Conservation (phyloP, 1,139 yeast genomes). For the Lodderomyces pseudojiufengensis region DNA sequence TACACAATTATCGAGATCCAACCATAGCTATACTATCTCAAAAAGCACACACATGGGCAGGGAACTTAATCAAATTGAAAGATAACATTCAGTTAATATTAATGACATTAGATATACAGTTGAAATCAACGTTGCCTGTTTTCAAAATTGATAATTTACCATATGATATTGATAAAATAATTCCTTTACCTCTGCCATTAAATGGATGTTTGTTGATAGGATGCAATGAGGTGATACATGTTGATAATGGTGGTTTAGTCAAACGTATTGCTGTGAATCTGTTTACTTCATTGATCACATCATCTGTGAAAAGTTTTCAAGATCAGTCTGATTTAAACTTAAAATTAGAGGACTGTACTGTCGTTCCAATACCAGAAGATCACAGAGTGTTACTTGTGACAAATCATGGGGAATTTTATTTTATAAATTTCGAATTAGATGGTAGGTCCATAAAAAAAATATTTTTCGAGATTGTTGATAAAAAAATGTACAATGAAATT, state of each 20-base stretch:
- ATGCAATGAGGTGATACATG: slow-evolving; percentile 71
- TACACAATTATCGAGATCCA: slow-evolving; percentile 73
- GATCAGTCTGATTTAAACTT: slow-evolving; percentile 56
- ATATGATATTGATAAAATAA: slow-evolving; percentile 62
- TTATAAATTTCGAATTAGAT: slow-evolving; percentile 50
- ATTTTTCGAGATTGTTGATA: slow-evolving; percentile 27
- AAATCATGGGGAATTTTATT: slow-evolving; percentile 48
- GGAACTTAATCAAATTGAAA: slow-evolving; percentile 55
- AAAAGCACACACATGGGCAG: slow-evolving; percentile 72
- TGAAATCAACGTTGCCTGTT: slow-evolving; percentile 63
- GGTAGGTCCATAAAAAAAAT: slow-evolving; percentile 43
- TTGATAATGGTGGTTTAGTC: slow-evolving; percentile 76
- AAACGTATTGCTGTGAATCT: slow-evolving; percentile 66
- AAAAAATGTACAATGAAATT: slow-evolving; percentile 19
- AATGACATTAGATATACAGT: slow-evolving; percentile 62
- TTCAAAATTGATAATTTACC: slow-evolving; percentile 65
- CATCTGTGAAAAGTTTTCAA: slow-evolving; percentile 42
- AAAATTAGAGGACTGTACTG: slow-evolving; percentile 54
- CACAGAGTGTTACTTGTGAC: slow-evolving; percentile 53
- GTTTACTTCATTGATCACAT: slow-evolving; percentile 49
- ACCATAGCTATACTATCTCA: slow-evolving; percentile 72
- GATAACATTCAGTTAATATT: slow-evolving; percentile 64
- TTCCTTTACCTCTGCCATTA: slow-evolving; percentile 64
- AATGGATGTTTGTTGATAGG: slow-evolving; percentile 75
- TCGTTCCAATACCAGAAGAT: slow-evolving; percentile 45